A percentile compares a stretch with the other conserved stretches of the same genome.
These are phyloP conservation scores for Colletotrichum trifolii DNA, from an alignment of 2,329 filamentous ascomycete species.

Conservation along the genomic window DNA sequence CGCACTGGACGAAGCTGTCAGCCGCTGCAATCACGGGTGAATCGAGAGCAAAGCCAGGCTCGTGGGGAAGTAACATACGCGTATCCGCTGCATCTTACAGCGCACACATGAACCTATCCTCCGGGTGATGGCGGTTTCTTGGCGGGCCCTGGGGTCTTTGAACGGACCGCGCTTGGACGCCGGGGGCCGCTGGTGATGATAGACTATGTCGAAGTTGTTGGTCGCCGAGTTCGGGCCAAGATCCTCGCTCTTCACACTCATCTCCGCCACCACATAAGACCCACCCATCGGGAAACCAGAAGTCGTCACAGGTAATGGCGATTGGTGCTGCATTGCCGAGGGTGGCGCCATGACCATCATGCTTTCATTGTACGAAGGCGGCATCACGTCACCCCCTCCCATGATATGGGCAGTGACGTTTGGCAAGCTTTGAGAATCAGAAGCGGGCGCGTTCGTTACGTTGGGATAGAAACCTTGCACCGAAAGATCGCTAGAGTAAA, in stretches of 20 bases:
- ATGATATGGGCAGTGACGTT: slow-evolving; percentile 7
- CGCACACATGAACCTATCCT: slow-evolving; percentile 69
- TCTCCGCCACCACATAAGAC: slow-evolving; percentile 37
- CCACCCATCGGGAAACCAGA: slow-evolving; percentile 4
- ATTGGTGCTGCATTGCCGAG: slow-evolving; percentile 12
- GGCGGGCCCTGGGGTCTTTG: slow-evolving; percentile 60
- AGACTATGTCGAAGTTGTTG: slow-evolving; percentile 46
- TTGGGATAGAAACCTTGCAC: slow-evolving; percentile 41
- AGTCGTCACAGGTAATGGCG: slow-evolving; percentile 8
- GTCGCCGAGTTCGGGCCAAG: neutral
- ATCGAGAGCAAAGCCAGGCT: neutral
- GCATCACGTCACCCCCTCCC: slow-evolving; percentile 7
- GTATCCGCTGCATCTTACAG: slow-evolving; percentile 71
- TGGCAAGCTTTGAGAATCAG: slow-evolving; percentile 2
- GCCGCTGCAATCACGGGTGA: neutral
- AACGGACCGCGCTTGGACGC: slow-evolving; percentile 63
- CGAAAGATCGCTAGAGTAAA: slow-evolving; percentile 48
- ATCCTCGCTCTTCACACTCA: slow-evolving; percentile 33
- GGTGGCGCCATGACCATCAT: slow-evolving; percentile 22
- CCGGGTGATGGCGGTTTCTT: slow-evolving; percentile 67
- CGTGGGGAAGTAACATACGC: slow-evolving; percentile 54
- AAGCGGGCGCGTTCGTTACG: slow-evolving; percentile 15
- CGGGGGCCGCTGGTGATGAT: slow-evolving; percentile 48
- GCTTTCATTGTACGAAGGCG: slow-evolving; percentile 14
- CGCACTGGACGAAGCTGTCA: slow-evolving; percentile 56